Base-by-base conservation (phyloP, 2,329 filamentous ascomycete genomes). In the Claviceps monticola region DNA sequence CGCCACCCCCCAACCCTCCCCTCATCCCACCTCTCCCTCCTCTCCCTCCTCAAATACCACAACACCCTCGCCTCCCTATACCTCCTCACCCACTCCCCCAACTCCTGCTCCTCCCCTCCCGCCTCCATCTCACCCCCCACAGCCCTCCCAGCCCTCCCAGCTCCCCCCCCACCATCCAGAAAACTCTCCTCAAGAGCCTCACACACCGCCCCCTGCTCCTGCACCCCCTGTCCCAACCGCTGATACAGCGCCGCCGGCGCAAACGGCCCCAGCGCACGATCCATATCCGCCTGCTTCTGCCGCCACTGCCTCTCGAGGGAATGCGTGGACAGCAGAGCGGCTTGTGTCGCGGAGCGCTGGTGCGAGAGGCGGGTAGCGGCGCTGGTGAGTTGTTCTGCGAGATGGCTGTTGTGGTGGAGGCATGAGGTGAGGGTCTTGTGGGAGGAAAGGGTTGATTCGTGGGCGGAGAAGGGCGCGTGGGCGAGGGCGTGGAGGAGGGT, bases 21-120 rank as follows among this genome's bases (percentile, higher is more conserved):
- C 68, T 97, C 91, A 65, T 97, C 93, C 93, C 93, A 97, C 60
- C 93, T 78, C 61, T 89, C 86, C 67, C 90, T 95, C 58, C 88
- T 79, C 71, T 97, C 93, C 62, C 84, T 82, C 53, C 93, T 76
- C 51, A 90, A 72, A 62, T 93, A 94, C 55, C 84, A 83, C 53
- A 85, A 71, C 59, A 86, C 85, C 63, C 83, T 86, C 9, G 86
- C 86, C 59, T 91, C 89, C 58, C 88, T 76, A 57, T 95, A 86
- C 60, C 85, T 73, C 61, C 83, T 77, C 19, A 95, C 80, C 82
- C 93, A 97, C 54, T 97, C 91, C 2, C 76, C 73, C 26, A 86
- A 82, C 68, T 97, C 93, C 62, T 87, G 80, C 69, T 95, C 90
- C 23, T 78, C 82, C 3, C 84, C 86, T 11, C 29, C 37, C 64